Conservation (phyloP, 139 green algal genomes). For the Tetraselmis chui region DNA sequence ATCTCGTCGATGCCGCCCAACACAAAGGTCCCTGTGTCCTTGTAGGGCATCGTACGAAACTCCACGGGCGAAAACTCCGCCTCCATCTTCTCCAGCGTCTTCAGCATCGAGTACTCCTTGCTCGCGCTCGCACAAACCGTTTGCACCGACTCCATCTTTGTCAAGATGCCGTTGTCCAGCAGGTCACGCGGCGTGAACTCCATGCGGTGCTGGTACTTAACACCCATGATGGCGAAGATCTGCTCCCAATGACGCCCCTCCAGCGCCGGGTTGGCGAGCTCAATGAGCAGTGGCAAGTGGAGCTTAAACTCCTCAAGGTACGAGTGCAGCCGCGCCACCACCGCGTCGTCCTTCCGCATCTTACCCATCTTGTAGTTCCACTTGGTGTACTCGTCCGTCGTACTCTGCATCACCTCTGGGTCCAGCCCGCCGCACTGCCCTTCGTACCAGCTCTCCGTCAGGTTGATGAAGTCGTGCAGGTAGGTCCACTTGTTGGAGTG, state of each 20-base stretch:
- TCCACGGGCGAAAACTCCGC: slow-evolving; percentile 1
- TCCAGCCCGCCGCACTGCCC: not conserved
- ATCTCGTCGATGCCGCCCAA: slow-evolving; percentile 10
- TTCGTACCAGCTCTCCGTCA: not conserved
- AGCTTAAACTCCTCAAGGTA: slow-evolving; percentile 33
- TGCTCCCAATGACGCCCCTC: slow-evolving; percentile 29
- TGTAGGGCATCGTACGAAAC: slow-evolving; percentile 7
- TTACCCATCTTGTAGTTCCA: slow-evolving; percentile 42
- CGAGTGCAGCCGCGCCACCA: slow-evolving; percentile 42
- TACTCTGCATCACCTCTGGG: not conserved
- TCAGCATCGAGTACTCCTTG: slow-evolving; percentile 36
- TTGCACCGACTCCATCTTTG: slow-evolving; percentile 19
- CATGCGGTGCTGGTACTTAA: slow-evolving; percentile 12
- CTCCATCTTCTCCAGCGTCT: slow-evolving; percentile 18
- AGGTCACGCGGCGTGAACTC: slow-evolving; percentile 28
- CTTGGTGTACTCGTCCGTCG: slow-evolving; percentile 30
- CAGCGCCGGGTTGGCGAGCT: slow-evolving; percentile 36
- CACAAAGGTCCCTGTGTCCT: slow-evolving; percentile 14
- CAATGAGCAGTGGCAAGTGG: slow-evolving; percentile 24
- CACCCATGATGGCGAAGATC: slow-evolving; percentile 23
- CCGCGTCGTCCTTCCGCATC: slow-evolving; percentile 41
- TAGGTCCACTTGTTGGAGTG: not conserved
- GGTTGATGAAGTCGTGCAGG: not conserved
- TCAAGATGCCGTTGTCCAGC: slow-evolving; percentile 21
- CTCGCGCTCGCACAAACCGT: slow-evolving; percentile 7